Base-by-base conservation (phyloP, 768 basidiomycete species). In the Butyriboletus loyo region DNA sequence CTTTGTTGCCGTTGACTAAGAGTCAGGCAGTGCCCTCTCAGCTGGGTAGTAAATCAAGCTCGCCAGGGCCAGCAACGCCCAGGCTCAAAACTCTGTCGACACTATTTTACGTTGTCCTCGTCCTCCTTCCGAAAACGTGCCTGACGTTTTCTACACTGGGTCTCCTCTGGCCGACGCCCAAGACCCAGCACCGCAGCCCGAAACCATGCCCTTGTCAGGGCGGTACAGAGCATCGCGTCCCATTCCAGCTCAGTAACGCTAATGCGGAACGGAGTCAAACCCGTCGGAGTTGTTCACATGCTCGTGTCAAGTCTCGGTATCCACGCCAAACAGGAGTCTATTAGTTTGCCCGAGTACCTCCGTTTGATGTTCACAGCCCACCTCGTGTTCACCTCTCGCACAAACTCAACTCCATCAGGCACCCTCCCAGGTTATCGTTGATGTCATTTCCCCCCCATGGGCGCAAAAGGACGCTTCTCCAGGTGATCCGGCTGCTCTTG, bases 1-100 rank as follows among this genome's bases (percentile, higher is more conserved):
- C 27, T 35, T 39, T 25, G 17, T 39, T 46, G 34, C 25, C 57
- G 46, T 64, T 53, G 58, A 54, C 52, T 52, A 57, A 56, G 49
- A 27, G 43, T 13, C 36, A 58, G 66, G 66, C 67, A 40, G 58
- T 69, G 66, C 55, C 50, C 50, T 28, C 22, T 37, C 42, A 42
- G 44, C 55, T 49, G 55, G 32, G 51, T 52, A 60, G 51, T 52
- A 60, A 64, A 64, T 61, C 57, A 6, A 54, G 52, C 40, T 42
- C 27, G 22, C 54, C 59, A 51, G 51, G 59, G 51, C 32, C 41
- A 19, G 24, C 9, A 38, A 8, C 37, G 35, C 32, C 54, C 57
- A 57, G 46, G 30, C 3, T 2, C 21, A 27, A 25, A n/a, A 27
- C 24, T 27, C 27, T 28, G 41, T 49, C n/a, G n/a, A 10, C 5